These are phyloP conservation scores for Neoboletus brunneissimus DNA, from an alignment of 768 basidiomycete species.

Conservation along the genomic window DNA sequence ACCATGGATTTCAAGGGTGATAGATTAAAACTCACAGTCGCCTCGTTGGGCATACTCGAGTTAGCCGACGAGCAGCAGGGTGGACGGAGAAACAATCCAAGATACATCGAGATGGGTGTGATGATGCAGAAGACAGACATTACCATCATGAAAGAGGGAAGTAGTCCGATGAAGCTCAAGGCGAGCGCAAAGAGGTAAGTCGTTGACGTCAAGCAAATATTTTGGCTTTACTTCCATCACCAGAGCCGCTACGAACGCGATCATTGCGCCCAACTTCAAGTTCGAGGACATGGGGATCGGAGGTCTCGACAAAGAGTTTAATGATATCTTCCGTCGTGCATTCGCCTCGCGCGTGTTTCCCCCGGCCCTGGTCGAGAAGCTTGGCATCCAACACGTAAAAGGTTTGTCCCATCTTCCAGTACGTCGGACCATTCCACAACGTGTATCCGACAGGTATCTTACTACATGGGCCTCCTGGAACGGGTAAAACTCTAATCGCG, in stretches of 20 bases:
- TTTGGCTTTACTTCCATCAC: conserved; percentile 1
- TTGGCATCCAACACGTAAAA: conserved; percentile 98
- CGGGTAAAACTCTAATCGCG: conserved; percentile 97
- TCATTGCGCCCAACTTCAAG: conserved; percentile 97
- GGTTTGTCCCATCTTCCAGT: conserved; percentile 44
- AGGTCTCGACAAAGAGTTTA: conserved; percentile 92
- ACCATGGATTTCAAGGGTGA: conserved; percentile 89
- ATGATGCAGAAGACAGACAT: conserved; percentile 92
- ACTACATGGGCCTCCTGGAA: conserved; percentile 94
- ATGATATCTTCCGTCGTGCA: conserved; percentile 95
- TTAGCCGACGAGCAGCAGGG: conserved; percentile 59
- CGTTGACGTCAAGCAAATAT: background rate
- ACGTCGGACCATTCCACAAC: background rate
- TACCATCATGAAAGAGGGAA: conserved; percentile 79
- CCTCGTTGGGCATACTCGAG: conserved; percentile 56
- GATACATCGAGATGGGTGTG: conserved; percentile 56
- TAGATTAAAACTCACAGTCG: conserved; percentile 70
- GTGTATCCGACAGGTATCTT: conserved; percentile 64
- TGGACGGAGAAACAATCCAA: conserved; percentile 32
- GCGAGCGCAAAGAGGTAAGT: conserved; percentile 84
- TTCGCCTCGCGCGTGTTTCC: conserved; percentile 99
- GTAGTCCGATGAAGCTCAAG: conserved; percentile 85
- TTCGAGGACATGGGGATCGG: conserved; percentile 99
- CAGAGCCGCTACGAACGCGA: conserved; percentile 90
- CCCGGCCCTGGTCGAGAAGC: conserved; percentile 91